Evolutionary conservation across 495 filamentous ascomycete genomes (phyloP).

Genomic region (Lentithecium fluviatile): DNA sequence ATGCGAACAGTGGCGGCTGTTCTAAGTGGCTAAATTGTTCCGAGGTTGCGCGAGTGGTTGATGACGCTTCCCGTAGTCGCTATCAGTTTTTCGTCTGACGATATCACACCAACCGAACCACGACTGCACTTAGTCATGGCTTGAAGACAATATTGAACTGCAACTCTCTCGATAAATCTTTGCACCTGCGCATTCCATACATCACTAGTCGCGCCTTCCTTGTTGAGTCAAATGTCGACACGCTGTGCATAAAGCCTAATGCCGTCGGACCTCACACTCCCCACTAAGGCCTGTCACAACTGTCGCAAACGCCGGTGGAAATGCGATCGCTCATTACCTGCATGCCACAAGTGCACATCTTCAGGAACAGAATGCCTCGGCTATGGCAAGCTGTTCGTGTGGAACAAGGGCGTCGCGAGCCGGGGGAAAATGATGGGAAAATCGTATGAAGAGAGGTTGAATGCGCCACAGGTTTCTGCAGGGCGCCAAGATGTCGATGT

Average conservation of each 20-base stretch:
- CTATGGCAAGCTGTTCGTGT: conserved; percentile 45
- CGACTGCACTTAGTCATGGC: background rate
- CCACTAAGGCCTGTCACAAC: conserved; percentile 41
- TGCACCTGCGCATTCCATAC: background rate
- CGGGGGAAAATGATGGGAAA: conserved; percentile 50
- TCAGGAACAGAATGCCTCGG: conserved; percentile 43
- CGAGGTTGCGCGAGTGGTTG: background rate
- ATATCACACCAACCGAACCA: background rate
- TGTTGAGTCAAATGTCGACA: conserved; percentile 7
- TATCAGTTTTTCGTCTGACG: background rate
- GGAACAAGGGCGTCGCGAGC: conserved; percentile 45
- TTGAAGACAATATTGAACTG: no score
- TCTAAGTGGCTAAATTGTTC: background rate
- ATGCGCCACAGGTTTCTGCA: background rate
- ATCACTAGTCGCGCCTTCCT: background rate
- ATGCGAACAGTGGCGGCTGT: no score
- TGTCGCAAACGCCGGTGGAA: conserved; percentile 44
- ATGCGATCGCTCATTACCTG: conserved; percentile 44
- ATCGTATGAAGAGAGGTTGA: conserved; percentile 32
- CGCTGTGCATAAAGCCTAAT: conserved; percentile 7
- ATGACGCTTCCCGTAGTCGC: background rate
- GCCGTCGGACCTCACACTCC: conserved; percentile 7
- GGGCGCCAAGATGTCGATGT: conserved; percentile 13
- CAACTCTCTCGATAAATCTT: no score
- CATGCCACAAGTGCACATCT: conserved; percentile 43